A percentile compares a stretch with the other conserved stretches of the same genome.
Conservation (phyloP, 2,329 filamentous ascomycete genomes). For the Fusarium ramigenum region DNA sequence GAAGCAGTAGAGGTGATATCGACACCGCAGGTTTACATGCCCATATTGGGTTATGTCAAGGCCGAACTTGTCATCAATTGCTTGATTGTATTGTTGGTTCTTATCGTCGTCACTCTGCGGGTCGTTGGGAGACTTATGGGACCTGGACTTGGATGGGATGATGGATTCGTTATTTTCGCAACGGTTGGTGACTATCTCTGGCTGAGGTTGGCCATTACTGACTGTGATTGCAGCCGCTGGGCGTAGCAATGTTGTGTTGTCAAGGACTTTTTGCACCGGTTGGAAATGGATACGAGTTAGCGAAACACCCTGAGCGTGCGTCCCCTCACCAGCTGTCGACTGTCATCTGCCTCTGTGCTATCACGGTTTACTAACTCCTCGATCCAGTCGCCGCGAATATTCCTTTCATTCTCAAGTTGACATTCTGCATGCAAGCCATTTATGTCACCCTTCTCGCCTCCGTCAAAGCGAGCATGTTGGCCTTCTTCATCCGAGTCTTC, state of each 20-base stretch:
- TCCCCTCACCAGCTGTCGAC: background rate
- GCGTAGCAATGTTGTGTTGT: constrained; percentile 41
- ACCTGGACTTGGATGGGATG: constrained; percentile 48
- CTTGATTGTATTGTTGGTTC: constrained; percentile 44
- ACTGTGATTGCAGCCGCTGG: constrained; percentile 34
- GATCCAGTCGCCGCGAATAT: constrained; percentile 28
- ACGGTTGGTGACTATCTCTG: constrained; percentile 25
- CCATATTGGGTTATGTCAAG: constrained; percentile 37
- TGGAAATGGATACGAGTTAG: constrained; percentile 39
- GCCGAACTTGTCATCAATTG: constrained; percentile 46
- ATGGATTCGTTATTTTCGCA: constrained; percentile 43
- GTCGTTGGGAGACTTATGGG: constrained; percentile 43
- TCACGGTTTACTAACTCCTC: background rate
- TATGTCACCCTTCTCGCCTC: constrained; percentile 40
- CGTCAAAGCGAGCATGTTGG: constrained; percentile 42
- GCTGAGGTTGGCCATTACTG: background rate
- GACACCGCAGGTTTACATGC: constrained; percentile 23
- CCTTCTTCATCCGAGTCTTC: constrained; percentile 44
- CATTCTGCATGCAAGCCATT: constrained; percentile 42
- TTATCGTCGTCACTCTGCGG: constrained; percentile 42
- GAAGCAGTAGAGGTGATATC: constrained; percentile 13
- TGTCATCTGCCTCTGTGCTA: background rate
- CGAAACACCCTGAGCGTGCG: constrained; percentile 30
- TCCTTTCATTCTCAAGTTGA: constrained; percentile 43
- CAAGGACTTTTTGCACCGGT: constrained; percentile 41